Conservation (phyloP, 2,329 filamentous ascomycete genomes). For the Arthrinium puccinioides region DNA sequence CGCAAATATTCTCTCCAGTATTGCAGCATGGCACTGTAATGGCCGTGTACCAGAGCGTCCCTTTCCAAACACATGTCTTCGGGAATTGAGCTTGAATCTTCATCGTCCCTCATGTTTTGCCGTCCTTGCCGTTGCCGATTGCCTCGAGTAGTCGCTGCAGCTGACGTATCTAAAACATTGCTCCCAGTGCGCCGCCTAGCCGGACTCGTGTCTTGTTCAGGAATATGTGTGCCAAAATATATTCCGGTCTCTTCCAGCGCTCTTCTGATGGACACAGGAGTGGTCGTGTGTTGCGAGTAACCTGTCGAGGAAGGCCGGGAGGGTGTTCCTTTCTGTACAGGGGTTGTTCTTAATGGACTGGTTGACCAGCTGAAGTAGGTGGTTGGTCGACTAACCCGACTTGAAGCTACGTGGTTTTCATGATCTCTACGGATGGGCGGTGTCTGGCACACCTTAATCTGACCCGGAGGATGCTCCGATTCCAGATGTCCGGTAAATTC, state of each 20-base stretch:
- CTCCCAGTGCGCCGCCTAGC: too few relatives aligned
- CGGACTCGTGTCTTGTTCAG: conserved; percentile 4
- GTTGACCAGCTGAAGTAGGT: conserved; percentile 15
- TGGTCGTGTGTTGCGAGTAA: background rate
- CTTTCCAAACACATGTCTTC: background rate
- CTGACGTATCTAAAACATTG: too few relatives aligned
- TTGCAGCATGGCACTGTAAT: too few relatives aligned
- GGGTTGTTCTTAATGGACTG: conserved; percentile 4
- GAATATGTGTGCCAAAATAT: conserved; percentile 3
- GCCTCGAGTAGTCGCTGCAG: background rate
- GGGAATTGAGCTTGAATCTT: background rate
- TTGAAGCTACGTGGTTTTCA: background rate
- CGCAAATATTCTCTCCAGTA: too few relatives aligned
- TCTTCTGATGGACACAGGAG: background rate
- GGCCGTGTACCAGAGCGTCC: too few relatives aligned
- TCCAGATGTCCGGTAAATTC: background rate
- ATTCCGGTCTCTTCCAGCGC: conserved; percentile 4
- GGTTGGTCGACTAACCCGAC: conserved; percentile 2
- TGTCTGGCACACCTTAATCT: background rate
- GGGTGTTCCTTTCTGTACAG: background rate
- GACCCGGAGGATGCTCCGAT: background rate
- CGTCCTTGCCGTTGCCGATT: background rate
- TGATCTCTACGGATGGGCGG: background rate
- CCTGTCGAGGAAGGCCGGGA: background rate
- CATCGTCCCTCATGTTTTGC: background rate